Evolutionary conservation across 345 rosid genomes (phyloP).

Genomic region (Isatis tinctoria): DNA sequence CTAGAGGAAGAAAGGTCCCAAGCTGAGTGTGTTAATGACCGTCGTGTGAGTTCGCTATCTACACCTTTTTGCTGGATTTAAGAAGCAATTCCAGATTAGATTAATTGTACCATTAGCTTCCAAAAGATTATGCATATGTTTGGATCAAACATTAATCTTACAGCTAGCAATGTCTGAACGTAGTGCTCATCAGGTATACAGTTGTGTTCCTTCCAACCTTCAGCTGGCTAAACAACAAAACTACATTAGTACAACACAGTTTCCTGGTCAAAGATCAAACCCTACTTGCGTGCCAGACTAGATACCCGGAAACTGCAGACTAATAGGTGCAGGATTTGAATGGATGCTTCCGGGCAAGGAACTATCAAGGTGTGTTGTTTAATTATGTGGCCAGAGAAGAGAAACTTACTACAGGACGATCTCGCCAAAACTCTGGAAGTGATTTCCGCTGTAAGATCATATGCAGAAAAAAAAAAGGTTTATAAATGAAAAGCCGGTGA

Average conservation of each 20-base stretch:
- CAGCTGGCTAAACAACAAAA: constrained; percentile 58
- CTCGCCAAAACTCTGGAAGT: constrained; percentile 94
- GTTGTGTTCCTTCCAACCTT: constrained; percentile 81
- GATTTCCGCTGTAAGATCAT: constrained; percentile 66
- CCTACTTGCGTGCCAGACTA: not conserved
- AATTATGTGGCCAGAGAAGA: constrained; percentile 2
- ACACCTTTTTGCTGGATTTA: constrained; percentile 70
- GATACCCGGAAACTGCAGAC: not conserved
- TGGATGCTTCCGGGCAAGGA: not conserved
- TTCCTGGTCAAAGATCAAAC: not conserved
- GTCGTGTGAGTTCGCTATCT: constrained; percentile 66
- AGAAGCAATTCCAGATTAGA: constrained; percentile 7
- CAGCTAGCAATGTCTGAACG: constrained; percentile 87
- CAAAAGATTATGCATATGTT: not conserved
- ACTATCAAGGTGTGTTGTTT: not conserved
- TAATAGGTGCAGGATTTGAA: not conserved
- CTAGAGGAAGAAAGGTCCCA: constrained; percentile 82
- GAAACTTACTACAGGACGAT: constrained; percentile 65
- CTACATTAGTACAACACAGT: constrained; percentile 5
- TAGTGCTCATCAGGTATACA: constrained; percentile 98
- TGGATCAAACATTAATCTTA: constrained; percentile 41
- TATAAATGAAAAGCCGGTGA: not conserved
- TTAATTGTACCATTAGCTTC: not conserved
- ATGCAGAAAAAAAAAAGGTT: not conserved
- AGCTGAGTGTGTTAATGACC: constrained; percentile 78